Base-by-base conservation (phyloP, 2,329 filamentous ascomycete genomes). In the Pyrenophora teres region DNA sequence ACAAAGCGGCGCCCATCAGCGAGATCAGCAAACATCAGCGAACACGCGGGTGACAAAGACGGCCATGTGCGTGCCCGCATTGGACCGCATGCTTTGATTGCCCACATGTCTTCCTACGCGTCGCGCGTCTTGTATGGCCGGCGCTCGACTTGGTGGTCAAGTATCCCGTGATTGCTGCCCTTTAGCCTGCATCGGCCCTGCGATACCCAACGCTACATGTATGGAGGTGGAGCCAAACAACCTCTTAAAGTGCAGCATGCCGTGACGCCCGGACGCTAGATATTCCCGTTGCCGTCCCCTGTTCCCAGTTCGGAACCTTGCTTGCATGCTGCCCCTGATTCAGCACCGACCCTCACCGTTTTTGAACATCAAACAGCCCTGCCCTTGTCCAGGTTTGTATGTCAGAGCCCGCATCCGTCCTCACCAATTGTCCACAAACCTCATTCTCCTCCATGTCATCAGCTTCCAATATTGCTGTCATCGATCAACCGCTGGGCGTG, bases 181-280 rank as follows among this genome's bases (percentile, higher is more conserved):
- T 62, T 64, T 60, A 64, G 56, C 57, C 59, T 56, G 15, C 15
- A 15, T 15, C 15, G 15, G 15, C 15, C 15, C 15, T 15, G 57
- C 55, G 61, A 62, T 58, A 63, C 66, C 65, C 65, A 67, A 68
- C 67, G 68, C 65, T 71, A 52, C 61, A 59, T 64, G 68, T 65
- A 52, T 69, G 60, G 60, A 44, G 52, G 66, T 61, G 59, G 62
- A 67, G 64, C 67, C 60, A 58, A 60, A 59, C 51, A 51, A 50
- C 46, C 35, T 63, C 60, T 68, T 57, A 64, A 64, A 65, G 56
- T 46, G 54, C 59, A 59, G 40, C 40, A 57, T 50, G 55, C 59
- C 62, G 27, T 30, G 53, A 46, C 32, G 59, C 61, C 27, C 27
- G 12, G 27, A 30, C 27, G 63, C 66, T 66, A 64, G 55, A 57